A percentile compares a stretch with the other conserved stretches of the same genome.
phyloP scores from a whole-genome alignment of 306 rosid species.

The Pyrus pyrifolia region DNA sequence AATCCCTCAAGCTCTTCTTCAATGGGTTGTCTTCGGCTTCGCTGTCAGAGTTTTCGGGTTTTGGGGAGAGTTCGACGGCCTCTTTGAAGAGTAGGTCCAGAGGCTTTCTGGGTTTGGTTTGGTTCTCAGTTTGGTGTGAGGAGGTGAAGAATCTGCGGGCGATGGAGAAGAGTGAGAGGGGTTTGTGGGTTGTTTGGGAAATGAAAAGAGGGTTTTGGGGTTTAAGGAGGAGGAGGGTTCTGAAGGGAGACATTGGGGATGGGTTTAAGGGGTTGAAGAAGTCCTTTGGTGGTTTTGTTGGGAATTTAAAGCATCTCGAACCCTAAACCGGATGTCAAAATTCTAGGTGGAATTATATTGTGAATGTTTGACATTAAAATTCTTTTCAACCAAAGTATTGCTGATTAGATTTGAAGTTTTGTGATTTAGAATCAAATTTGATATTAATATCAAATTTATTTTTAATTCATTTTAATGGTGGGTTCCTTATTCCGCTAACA shows the following conservation, averaged over 20 bases:
- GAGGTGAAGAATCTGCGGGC: slow-evolving; percentile 17
- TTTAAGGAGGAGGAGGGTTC: slow-evolving; percentile 2
- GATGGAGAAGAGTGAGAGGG: slow-evolving; percentile 14
- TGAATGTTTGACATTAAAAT: too few species aligned
- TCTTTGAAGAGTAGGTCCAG: slow-evolving; percentile 36
- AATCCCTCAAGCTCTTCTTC: slow-evolving; percentile 23
- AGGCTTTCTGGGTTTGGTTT: slow-evolving; percentile 20
- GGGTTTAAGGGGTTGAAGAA: neutral
- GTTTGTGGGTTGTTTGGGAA: slow-evolving; percentile 17
- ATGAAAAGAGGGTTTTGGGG: slow-evolving; percentile 21
- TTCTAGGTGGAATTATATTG: rapidly evolving
- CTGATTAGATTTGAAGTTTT: too few species aligned
- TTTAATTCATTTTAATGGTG: too few species aligned
- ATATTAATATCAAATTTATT: too few species aligned
- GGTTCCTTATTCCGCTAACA: too few species aligned
- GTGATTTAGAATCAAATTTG: too few species aligned
- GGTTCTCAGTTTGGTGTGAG: slow-evolving; percentile 11
- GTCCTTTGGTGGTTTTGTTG: neutral
- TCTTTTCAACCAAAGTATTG: too few species aligned
- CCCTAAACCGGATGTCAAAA: too few species aligned
- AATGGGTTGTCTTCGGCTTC: slow-evolving; percentile 12
- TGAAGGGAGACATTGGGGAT: neutral
- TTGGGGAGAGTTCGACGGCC: slow-evolving; percentile 24
- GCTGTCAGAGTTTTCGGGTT: neutral
- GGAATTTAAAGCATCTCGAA: neutral